Conservation (phyloP, 2,329 filamentous ascomycete species). For the Diplodia mutila region DNA sequence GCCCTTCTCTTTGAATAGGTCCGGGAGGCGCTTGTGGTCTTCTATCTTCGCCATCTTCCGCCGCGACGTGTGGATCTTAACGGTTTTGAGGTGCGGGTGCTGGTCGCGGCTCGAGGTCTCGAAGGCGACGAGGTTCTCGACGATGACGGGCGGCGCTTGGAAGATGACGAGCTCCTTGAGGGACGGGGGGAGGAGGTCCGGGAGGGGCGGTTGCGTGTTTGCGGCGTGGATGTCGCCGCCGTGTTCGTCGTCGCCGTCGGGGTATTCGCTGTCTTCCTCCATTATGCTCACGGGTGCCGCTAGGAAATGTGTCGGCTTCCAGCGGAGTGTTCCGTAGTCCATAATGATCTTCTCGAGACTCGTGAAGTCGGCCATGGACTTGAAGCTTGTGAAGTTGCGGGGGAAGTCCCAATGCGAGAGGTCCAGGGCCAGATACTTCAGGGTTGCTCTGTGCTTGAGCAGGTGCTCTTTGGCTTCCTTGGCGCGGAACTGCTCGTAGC, state of each 20-base stretch:
- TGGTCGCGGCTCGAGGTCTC: neutral
- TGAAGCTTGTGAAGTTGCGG: constrained; percentile 4
- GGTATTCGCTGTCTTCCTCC: neutral
- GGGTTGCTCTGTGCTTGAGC: constrained; percentile 6
- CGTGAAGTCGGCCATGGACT: constrained; percentile 9
- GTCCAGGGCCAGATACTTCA: constrained; percentile 21
- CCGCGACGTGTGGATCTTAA: neutral
- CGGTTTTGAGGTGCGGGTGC: neutral
- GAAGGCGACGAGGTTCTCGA: constrained; percentile 18
- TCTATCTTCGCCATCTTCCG: neutral
- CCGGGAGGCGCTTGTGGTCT: neutral
- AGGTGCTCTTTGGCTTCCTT: constrained; percentile 10
- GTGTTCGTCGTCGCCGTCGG: neutral
- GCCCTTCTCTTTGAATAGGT: neutral
- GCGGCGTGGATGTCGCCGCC: neutral
- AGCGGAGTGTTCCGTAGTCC: constrained; percentile 21
- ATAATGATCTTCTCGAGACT: constrained; percentile 13
- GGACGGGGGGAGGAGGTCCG: neutral
- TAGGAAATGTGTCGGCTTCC: neutral
- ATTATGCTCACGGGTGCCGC: neutral
- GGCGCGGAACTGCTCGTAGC: constrained; percentile 8
- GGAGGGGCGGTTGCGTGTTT: constrained; percentile 13
- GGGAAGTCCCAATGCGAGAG: constrained; percentile 11
- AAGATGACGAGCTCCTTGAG: constrained; percentile 15
- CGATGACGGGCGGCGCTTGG: constrained; percentile 11